These are phyloP conservation scores for Tilletia setariae DNA, from an alignment of 1,284 basidiomycete genomes.

Conservation along the genomic window DNA sequence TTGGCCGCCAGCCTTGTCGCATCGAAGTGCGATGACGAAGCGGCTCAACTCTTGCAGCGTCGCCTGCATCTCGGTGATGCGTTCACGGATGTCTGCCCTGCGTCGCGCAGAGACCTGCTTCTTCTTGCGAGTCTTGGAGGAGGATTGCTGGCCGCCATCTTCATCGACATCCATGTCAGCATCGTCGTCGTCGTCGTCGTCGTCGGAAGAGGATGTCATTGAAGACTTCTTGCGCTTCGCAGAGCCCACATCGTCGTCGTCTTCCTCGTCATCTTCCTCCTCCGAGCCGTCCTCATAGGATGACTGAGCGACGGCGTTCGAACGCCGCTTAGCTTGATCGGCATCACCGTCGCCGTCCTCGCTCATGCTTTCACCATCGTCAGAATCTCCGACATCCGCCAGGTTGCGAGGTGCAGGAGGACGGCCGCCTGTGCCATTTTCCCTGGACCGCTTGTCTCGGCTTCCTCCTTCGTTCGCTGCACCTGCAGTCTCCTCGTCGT, in stretches of 20 bases:
- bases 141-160: neutral
- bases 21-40: slow-evolving; percentile 67
- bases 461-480: slow-evolving; percentile 20
- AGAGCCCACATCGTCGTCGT: slow-evolving; percentile 32
- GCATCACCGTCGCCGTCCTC: slow-evolving; percentile 69
- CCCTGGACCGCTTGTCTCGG: neutral
- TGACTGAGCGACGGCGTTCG: slow-evolving; percentile 67
- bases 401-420: neutral
- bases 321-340: slow-evolving; percentile 64
- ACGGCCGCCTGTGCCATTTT: neutral
- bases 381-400: slow-evolving; percentile 35
- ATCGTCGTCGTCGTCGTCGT: slow-evolving; percentile 55
- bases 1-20: slow-evolving; percentile 62
- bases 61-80: slow-evolving; percentile 56
- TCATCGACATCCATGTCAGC: slow-evolving; percentile 50
- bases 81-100: slow-evolving; percentile 47
- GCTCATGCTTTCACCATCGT: slow-evolving; percentile 35
- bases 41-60: slow-evolving; percentile 59
- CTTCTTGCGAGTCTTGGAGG: slow-evolving; percentile 41
- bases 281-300: slow-evolving; percentile 65
- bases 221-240: slow-evolving; percentile 26
- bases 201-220: slow-evolving; percentile 13
- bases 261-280: slow-evolving; percentile 42
- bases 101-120: slow-evolving; percentile 29
- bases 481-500: slow-evolving; percentile 61